Evolutionary conservation across 441 rosid species (phyloP), one percentile per base, ranked within the genome.

Genomic region (Sinapis alba): DNA sequence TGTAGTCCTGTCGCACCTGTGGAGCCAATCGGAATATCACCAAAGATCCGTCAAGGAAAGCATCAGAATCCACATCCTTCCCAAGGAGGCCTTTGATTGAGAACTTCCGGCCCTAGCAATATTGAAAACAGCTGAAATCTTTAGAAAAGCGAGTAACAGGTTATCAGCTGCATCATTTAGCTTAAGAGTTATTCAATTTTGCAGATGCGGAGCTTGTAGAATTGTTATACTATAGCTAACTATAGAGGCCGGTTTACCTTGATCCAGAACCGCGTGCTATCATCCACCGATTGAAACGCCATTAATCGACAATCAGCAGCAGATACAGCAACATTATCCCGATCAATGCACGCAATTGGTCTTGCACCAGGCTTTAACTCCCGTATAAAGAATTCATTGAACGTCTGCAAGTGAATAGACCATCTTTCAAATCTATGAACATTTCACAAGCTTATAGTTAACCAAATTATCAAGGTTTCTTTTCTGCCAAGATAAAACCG

Each of bases 1-100:
- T 64, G 30, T 30, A 54, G 70, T 56, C 51, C 26, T 18, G 32
- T 65, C 57, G 0, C 24, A 65, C 77, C 94, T 94, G 98, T 15
- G 98, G 98, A 4, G 98, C 98, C 89, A 94, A 83, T 60, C 97
- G 87, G 78, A 94, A 91, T 78, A 94, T 91, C 79, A 89, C 92
- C 83, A 94, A 62, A 74, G 85, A 72, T 76, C 97, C 97, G 81
- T 91, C 87, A 58, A 83, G 18, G 66, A 90, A 91, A 68, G 84
- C 54, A 68, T 76, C 80, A 11, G 90, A 86, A 78, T 66, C 45
- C 65, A 80, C 75, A 69, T 89, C 89, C 27, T 82, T 80, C 70
- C 97, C 97, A 72, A 94, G 69, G 72, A 94, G 97, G 60, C 98
- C 98, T 83, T 82, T 84, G 68, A 89, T 77, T 19, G 98, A 94